Evolutionary conservation across 2,329 filamentous ascomycete genomes (phyloP), one percentile per base, ranked within the genome.

Genomic region (Penicillium fuscoglaucum): DNA sequence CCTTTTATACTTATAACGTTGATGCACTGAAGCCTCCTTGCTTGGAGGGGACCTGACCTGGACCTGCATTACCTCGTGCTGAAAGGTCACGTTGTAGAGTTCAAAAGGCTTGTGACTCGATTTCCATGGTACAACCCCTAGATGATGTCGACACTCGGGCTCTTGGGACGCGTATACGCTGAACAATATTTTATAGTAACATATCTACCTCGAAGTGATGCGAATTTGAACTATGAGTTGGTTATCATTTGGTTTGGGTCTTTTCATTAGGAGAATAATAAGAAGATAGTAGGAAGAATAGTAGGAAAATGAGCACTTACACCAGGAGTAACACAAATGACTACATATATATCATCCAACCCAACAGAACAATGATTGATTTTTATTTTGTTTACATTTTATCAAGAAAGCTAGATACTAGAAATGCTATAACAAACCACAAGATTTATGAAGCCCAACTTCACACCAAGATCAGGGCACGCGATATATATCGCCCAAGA

Each of bases 31-130:
- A 24, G 4, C 29, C 17, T 44, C 39, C 46, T 56, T 55, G 15
- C 41, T 44, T 44, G 12, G 24, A 44, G 31, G 12, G 37, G 37
- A 28, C 43, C 13, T 54, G 28, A 13, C 24, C 24, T 33, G 52
- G 44, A 43, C 46, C 53, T 56, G 53, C 54, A 52, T 56, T 12
- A 21, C 53, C 54, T 52, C 46, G 53, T 56, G 53, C 45, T n/a
- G 6, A 24, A 31, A 24, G n/a, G 40, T 52, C 46, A 55, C 44
- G 52, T 54, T 26, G 37, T 12, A 19, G 9, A 10, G 10, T 39
- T 19, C 17, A 2, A n/a, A 8, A 43, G 40, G 24, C 15, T 13
- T 24, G 47, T 21, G 43, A 45, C 35, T 29, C 17, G 26, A 21
- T 24, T 37, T 37, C 53, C 53, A 29, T 50, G 45, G 53, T 28